phyloP scores from a whole-genome alignment of 2,329 filamentous ascomycete species.

The Lecanosticta acicola region DNA sequence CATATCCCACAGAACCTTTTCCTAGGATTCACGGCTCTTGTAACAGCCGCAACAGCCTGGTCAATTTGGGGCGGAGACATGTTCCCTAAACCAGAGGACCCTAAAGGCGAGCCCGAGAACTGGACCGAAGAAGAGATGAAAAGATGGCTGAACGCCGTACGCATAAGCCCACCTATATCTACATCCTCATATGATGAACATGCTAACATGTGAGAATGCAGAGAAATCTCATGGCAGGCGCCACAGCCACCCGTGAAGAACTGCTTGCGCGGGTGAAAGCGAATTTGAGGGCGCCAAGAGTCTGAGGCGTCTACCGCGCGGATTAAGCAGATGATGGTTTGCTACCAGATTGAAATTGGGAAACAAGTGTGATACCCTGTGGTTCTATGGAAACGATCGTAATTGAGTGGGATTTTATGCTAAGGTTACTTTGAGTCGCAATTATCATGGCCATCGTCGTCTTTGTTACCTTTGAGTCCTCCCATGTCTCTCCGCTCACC shows the following conservation, averaged over 20 bases:
- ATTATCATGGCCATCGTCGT: too few relatives aligned
- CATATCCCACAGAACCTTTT: slow-evolving; percentile 28
- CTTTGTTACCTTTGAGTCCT: too few relatives aligned
- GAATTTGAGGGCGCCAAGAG: slow-evolving; percentile 52
- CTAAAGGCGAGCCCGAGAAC: slow-evolving; percentile 63
- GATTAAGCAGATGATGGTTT: too few relatives aligned
- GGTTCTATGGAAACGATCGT: too few relatives aligned
- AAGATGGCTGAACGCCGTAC: slow-evolving; percentile 74
- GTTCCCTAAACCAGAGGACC: slow-evolving; percentile 69
- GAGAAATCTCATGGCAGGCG: slow-evolving; percentile 59
- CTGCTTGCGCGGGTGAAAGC: slow-evolving; percentile 64
- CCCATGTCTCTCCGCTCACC: too few relatives aligned
- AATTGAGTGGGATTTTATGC: too few relatives aligned
- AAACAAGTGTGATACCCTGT: too few relatives aligned
- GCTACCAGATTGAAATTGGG: too few relatives aligned
- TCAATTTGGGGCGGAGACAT: slow-evolving; percentile 80
- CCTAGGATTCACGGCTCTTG: slow-evolving; percentile 70
- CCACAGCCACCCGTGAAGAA: slow-evolving; percentile 56
- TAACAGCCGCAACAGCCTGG: slow-evolving; percentile 77
- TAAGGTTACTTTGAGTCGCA: too few relatives aligned
- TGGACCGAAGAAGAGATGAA: slow-evolving; percentile 80
- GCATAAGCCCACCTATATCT: slow-evolving; percentile 37
- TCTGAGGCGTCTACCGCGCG: slow-evolving; percentile 12
- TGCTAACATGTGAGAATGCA: slow-evolving; percentile 32
- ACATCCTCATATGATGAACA: neutral